Conservation (phyloP, 1,284 basidiomycete genomes). For the Ustilago nuda region DNA sequence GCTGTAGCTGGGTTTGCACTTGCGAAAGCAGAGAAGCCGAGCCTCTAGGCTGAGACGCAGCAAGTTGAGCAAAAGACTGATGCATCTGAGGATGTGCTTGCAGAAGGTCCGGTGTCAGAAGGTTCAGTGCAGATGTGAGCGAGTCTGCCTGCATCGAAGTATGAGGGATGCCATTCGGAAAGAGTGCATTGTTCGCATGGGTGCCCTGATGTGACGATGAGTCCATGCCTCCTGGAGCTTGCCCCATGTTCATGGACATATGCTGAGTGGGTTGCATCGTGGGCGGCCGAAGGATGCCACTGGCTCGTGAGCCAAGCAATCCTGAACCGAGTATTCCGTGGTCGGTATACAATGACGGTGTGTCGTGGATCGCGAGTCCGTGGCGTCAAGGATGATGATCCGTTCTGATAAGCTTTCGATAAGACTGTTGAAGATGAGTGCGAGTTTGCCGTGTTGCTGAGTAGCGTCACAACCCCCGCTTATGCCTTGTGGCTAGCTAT, state of each 20-base stretch:
- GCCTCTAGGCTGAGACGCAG: slow-evolving; percentile 27
- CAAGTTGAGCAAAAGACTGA: slow-evolving; percentile 27
- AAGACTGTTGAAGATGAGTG: not conserved
- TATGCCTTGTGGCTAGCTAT: slow-evolving; percentile 34
- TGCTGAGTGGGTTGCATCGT: slow-evolving; percentile 40
- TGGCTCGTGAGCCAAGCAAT: not conserved
- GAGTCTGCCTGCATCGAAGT: slow-evolving; percentile 22
- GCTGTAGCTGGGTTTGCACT: slow-evolving; percentile 34
- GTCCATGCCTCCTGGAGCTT: slow-evolving; percentile 12
- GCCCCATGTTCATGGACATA: slow-evolving; percentile 35
- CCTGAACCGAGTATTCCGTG: not conserved
- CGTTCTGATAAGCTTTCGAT: not conserved
- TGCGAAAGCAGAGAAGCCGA: slow-evolving; percentile 30
- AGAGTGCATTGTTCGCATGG: slow-evolving; percentile 17
- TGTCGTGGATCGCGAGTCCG: too few species aligned
- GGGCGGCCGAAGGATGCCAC: not conserved
- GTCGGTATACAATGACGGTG: not conserved
- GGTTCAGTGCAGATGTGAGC: slow-evolving; percentile 32
- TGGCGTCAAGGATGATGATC: not conserved
- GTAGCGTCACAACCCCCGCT: slow-evolving; percentile 32
- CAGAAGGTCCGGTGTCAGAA: slow-evolving; percentile 35
- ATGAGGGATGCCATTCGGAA: slow-evolving; percentile 27
- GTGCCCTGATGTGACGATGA: slow-evolving; percentile 20
- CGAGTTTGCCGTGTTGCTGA: slow-evolving; percentile 4
- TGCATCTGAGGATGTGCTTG: slow-evolving; percentile 34